phyloP scores from a whole-genome alignment of 2,329 filamentous ascomycete species.

The Coniella vitis region DNA sequence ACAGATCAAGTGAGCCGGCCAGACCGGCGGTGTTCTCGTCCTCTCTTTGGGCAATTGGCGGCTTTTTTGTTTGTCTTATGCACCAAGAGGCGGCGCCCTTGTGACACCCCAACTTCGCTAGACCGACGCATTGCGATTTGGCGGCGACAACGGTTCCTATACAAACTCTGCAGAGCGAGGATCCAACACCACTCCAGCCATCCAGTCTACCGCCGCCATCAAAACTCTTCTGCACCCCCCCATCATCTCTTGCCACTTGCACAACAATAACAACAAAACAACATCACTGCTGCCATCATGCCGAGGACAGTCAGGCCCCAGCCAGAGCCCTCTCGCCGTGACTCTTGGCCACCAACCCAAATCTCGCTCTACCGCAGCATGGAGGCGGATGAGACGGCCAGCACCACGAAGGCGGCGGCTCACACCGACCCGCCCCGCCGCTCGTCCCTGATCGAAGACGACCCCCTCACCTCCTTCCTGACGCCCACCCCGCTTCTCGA shows the following conservation, averaged over 20 bases:
- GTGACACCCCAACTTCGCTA: conserved; percentile 5
- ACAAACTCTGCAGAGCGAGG: not conserved
- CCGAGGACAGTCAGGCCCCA: conserved; percentile 3
- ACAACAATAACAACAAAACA: not conserved
- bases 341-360: conserved; percentile 48
- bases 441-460: conserved; percentile 36
- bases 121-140: no score
- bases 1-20: conserved; percentile 24
- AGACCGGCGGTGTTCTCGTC: conserved; percentile 22
- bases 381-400: conserved; percentile 30
- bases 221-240: no score
- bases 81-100: not conserved
- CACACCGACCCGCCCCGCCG: conserved; percentile 20
- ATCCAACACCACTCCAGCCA: no score
- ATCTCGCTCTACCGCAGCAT: conserved; percentile 37
- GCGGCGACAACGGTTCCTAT: no score
- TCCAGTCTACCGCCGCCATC: no score
- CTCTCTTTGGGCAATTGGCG: conserved; percentile 9
- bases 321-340: conserved; percentile 26
- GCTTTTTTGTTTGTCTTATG: not conserved
- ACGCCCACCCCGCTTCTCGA: conserved; percentile 40
- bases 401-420: conserved; percentile 39
- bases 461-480: conserved; percentile 51
- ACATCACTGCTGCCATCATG: not conserved
- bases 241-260: no score